These are phyloP conservation scores for Alternaria ethzedia DNA, from an alignment of 2,329 filamentous ascomycete genomes.

Conservation along the genomic window DNA sequence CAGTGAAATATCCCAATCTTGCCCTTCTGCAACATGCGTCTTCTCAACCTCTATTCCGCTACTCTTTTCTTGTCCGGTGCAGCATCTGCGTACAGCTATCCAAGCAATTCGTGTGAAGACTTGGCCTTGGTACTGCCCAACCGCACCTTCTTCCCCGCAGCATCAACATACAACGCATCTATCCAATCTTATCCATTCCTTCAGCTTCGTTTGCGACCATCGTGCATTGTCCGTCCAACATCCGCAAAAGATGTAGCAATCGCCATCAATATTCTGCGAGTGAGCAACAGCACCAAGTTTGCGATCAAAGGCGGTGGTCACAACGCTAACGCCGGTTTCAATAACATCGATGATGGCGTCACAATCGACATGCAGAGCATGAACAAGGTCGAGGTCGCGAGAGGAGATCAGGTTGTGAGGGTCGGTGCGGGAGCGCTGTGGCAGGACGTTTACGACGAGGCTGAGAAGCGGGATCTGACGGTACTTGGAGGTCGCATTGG, in stretches of 20 bases:
- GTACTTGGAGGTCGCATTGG: constrained; percentile 35
- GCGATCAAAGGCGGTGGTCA: constrained; percentile 35
- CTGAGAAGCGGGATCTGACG: constrained; percentile 23
- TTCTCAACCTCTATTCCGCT: background rate
- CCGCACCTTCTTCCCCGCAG: constrained; percentile 24
- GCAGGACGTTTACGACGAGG: constrained; percentile 44
- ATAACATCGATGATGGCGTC: constrained; percentile 39
- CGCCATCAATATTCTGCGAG: constrained; percentile 17
- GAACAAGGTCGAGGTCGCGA: constrained; percentile 22
- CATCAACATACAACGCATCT: constrained; percentile 27
- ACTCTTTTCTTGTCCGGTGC: background rate
- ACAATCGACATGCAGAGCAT: constrained; percentile 40
- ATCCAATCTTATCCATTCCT: constrained; percentile 32
- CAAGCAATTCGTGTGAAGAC: constrained; percentile 13
- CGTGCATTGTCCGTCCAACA: constrained; percentile 29
- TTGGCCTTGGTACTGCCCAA: constrained; percentile 21
- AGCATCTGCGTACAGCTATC: background rate
- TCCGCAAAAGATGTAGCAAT: constrained; percentile 25
- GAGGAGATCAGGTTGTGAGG: constrained; percentile 19
- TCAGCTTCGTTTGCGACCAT: constrained; percentile 25
- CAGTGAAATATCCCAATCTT: background rate
- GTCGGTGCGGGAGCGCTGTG: constrained; percentile 41
- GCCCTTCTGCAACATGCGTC: background rate
- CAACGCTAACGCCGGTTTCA: constrained; percentile 33
- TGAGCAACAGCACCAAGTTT: constrained; percentile 22